Base-by-base conservation (phyloP, 768 basidiomycete genomes). In the Phallus indusiatus region DNA sequence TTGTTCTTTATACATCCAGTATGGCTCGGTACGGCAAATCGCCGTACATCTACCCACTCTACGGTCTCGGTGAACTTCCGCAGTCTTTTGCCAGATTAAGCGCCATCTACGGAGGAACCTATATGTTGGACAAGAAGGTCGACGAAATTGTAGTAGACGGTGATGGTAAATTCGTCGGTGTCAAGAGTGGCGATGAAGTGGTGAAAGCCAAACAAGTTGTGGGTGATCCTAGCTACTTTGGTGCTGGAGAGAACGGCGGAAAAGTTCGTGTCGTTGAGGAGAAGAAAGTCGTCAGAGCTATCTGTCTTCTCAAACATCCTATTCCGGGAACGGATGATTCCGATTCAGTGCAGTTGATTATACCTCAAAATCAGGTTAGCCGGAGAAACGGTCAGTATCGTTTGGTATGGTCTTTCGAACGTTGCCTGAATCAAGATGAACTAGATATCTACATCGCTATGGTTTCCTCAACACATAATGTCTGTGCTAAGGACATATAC, bases 21-120 rank as follows among this genome's bases (percentile, higher is more conserved):
- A 97, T 99, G 94, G 93, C 95, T 17, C 88, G 95, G 54, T 99
- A 95, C 73, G 96, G 95, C 66, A 98, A 99, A 74, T 98, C 96
- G 12, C 96, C 96, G 0, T 99, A 99, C 78, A 96, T 99, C 69
- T 99, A 99, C 77, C 96, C 96, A 16, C 81, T 97, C 42, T 99
- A 98, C 72, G 96, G 96, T 63, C 89, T 99, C 60, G 96, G 96
- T 64, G 96, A 99, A 71, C 89, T 99, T 53, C 96, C 96, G 10
- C 96, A 99, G 70, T 91, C 96, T 1, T 99, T 99, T 69, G 96
- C 96, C 8, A 92, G 96, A 67, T 83, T 99, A 56, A 93, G 90
- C 62, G 96, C 96, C 64, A 97, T 99, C 70, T 97, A 99, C 69
- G 96, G 96, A 46, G 96, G 96, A 47, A 99, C 96, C 12, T 99